Evolutionary conservation across 805 yeast species (phyloP), one percentile per base, ranked within the genome.

Genomic region (Grigorovia jiainica): DNA sequence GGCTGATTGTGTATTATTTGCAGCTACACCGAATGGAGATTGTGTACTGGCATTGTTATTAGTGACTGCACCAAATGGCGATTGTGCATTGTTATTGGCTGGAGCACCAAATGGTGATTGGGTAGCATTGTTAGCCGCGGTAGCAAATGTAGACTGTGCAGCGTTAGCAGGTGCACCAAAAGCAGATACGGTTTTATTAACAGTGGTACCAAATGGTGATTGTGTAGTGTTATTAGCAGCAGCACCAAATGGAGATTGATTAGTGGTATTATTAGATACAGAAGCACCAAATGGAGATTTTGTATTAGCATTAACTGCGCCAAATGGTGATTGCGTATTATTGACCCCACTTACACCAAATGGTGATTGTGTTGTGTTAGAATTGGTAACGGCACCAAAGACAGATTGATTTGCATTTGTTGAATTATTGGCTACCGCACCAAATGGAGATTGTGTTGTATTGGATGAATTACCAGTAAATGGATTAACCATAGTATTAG

Each of bases 201-300:
- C n/a, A 16, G 7, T 7, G 7, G 13, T 2, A 9, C n/a, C 23
- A 21, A 18, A 13, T 4, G 21, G 16, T 7, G 31, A 13, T 38
- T 9, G 23, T 13, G 15, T 30, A 24, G 34, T 9, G 13, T 15
- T 17, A 31, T 29, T 24, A 30, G 54, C 33, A 8, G 49, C 46
- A 36, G 34, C 3, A 4, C 31, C 33, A 17, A 30, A 29, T 11
- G 31, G 34, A 21, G 38, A 17, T 39, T 32, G 32, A 30, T 7
- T 36, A 18, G 19, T 13, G 20, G 24, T 24, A 36, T 24, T 21
- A 32, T 21, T 30, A 16, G 36, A 5, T 10, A 55, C 42, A 27
- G 48, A 36, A 11, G 53, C 33, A n/a, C 51, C 47, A 36, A 47
- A 43, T 18, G 48, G 43, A 13, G 52, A 39, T 20, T 45, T 35